Conservation (phyloP, 345 rosid species). For the Mercurialis annua region DNA sequence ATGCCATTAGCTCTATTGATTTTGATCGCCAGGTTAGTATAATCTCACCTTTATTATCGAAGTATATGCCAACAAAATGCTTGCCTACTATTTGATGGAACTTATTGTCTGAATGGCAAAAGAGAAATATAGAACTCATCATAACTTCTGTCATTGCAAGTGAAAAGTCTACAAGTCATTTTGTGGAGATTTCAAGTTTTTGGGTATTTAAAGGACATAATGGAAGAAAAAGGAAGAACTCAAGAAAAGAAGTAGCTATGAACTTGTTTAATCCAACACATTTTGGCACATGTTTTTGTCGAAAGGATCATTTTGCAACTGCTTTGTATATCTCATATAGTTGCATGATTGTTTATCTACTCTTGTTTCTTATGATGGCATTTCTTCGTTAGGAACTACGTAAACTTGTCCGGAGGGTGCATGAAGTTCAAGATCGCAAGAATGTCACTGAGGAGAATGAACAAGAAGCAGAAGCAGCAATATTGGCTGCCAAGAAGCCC, state of each 20-base stretch:
- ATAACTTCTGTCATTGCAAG: background rate
- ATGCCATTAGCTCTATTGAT: conserved; percentile 54
- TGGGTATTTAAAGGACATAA: background rate
- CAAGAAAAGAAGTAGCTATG: background rate
- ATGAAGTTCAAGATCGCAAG: conserved; percentile 41
- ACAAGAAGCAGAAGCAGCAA: conserved; percentile 34
- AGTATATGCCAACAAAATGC: background rate
- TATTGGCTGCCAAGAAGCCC: conserved; percentile 48
- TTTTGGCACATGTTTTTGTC: background rate
- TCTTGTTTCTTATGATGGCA: background rate
- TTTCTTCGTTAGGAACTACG: conserved; percentile 58
- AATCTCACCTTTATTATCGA: background rate
- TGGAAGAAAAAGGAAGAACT: background rate
- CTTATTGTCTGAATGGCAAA: background rate
- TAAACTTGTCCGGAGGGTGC: conserved; percentile 67
- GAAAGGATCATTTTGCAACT: background rate
- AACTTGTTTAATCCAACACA: background rate
- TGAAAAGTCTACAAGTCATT: background rate
- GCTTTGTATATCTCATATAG: background rate
- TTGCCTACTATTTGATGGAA: background rate
- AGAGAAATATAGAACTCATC: background rate
- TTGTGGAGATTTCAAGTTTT: background rate
- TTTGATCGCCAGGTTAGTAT: conserved; percentile 81
- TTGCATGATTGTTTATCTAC: background rate
- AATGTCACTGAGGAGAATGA: conserved; percentile 31